These are phyloP conservation scores for Mesembryanthemum crystallinum DNA, from an alignment of 148 eudicot genomes.

Conservation along the genomic window DNA sequence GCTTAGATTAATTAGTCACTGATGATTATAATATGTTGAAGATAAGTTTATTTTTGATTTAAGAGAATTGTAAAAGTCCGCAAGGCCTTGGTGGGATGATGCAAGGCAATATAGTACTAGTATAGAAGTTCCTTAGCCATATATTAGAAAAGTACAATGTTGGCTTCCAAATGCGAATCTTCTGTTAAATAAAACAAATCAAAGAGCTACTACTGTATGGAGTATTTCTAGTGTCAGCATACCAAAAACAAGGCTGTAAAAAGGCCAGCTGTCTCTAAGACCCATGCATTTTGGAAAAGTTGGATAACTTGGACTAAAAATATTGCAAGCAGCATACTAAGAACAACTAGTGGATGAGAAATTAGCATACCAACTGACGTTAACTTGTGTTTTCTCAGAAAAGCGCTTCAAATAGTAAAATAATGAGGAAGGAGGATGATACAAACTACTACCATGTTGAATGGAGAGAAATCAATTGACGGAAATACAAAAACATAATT, in stretches of 20 bases:
- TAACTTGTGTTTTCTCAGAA: constrained; percentile 8
- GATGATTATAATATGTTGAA: constrained; percentile 16
- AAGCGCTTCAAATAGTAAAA: constrained; percentile 5
- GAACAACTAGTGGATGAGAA: constrained; percentile 29
- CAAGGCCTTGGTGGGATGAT: constrained; percentile 24
- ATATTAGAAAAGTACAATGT: neutral
- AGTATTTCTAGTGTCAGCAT: neutral
- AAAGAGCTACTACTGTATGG: constrained; percentile 11
- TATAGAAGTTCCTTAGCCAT: constrained; percentile 18
- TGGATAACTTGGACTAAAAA: constrained; percentile 12
- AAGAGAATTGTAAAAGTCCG: constrained; percentile 1
- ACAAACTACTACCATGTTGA: constrained; percentile 6
- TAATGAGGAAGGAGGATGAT: neutral
- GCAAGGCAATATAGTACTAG: constrained; percentile 14
- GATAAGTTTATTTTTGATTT: constrained; percentile 14
- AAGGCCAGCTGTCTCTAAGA: constrained; percentile 31
- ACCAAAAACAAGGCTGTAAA: constrained; percentile 30
- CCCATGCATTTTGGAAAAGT: constrained; percentile 18
- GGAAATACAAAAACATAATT: neutral
- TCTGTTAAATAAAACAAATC: constrained; percentile 15
- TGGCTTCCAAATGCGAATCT: constrained; percentile 2
- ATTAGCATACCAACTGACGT: neutral
- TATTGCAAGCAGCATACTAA: constrained; percentile 17
- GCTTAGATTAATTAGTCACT: constrained; percentile 16
- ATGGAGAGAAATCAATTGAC: too few relatives aligned